Percentiles rank a stretch among this genome's conserved stretches.
Conservation (phyloP, 371 early-diverging fungal species). For the Mortierella sp. region DNA sequence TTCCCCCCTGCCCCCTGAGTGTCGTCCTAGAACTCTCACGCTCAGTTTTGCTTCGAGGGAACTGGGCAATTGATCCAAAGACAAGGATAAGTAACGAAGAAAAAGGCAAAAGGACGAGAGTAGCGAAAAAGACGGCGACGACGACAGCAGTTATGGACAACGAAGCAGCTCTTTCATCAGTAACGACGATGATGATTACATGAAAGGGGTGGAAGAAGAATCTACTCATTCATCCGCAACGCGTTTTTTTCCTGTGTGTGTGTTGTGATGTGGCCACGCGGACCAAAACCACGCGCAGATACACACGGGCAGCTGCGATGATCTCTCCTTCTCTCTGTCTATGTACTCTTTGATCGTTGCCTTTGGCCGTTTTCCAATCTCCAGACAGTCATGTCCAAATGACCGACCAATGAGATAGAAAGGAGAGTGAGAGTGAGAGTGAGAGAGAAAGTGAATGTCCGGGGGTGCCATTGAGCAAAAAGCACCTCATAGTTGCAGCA, state of each 20-base stretch:
- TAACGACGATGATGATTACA: no score
- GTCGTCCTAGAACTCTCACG: background rate
- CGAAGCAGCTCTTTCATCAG: no score
- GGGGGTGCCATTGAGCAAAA: background rate
- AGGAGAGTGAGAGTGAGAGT: background rate
- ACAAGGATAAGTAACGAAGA: no score
- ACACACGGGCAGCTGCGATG: background rate
- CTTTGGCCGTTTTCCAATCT: background rate
- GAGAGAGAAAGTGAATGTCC: background rate
- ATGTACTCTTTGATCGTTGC: background rate
- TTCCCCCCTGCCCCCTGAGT: background rate
- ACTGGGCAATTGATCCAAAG: no score
- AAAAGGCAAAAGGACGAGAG: no score
- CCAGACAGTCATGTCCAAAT: background rate
- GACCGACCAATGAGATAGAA: background rate
- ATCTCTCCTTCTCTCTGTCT: background rate
- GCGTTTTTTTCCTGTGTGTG: background rate
- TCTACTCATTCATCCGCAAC: constrained; percentile 4
- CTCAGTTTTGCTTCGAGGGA: no score
- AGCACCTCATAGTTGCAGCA: constrained; percentile 9
- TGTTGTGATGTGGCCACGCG: constrained; percentile 2
- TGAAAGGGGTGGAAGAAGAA: background rate
- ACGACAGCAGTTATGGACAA: no score
- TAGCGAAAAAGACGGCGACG: no score
- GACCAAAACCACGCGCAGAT: background rate